Evolutionary conservation across 2,329 filamentous ascomycete species (phyloP).

Genomic region (Fusarium udum): DNA sequence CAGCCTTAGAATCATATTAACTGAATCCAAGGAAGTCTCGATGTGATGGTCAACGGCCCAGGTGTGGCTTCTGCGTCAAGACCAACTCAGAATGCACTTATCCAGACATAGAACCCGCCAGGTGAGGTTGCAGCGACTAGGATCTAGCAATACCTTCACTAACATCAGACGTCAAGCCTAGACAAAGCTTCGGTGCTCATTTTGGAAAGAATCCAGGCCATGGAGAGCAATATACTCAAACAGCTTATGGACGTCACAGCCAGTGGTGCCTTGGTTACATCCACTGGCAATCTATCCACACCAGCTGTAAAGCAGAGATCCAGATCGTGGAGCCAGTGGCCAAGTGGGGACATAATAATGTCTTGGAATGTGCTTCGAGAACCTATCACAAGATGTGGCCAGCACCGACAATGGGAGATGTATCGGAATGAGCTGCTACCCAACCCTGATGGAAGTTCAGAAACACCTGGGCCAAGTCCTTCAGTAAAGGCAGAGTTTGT

Average conservation of each 20-base stretch:
- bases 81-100: not conserved
- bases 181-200: not conserved
- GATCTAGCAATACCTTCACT: no score
- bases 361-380: not conserved
- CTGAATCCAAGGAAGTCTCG: not conserved
- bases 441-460: not conserved
- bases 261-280: no score
- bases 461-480: not conserved
- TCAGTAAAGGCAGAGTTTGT: not conserved
- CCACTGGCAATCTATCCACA: no score
- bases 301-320: not conserved
- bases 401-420: not conserved
- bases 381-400: not conserved
- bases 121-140: not conserved
- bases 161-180: not conserved
- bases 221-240: not conserved
- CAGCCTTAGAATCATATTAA: no score
- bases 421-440: not conserved
- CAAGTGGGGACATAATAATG: not conserved
- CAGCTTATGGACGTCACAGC: not conserved
- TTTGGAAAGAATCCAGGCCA: not conserved
- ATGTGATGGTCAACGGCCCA: not conserved
- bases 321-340: not conserved
- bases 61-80: not conserved
- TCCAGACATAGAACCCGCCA: not conserved